Percentiles rank a stretch among this genome's conserved stretches.
Evolutionary conservation across 2,329 filamentous ascomycete species (phyloP).

Genomic region (Chrysoporthe cubensis): DNA sequence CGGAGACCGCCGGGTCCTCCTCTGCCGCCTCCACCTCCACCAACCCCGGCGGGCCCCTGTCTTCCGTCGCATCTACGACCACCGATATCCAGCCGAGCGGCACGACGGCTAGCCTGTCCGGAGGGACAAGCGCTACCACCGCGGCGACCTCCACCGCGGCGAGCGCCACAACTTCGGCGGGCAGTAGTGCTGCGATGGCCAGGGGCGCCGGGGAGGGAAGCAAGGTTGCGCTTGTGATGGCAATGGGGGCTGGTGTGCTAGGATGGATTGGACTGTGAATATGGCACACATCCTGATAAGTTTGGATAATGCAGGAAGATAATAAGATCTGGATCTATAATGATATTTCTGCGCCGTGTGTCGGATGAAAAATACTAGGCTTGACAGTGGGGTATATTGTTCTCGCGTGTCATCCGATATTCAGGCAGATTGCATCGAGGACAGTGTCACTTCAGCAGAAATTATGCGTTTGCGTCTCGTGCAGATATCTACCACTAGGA

Average conservation of each 20-base stretch:
- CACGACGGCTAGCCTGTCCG: constrained; percentile 11
- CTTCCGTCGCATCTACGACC: constrained; percentile 16
- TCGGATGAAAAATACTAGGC: not conserved
- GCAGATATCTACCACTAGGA: no score
- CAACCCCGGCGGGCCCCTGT: constrained; percentile 7
- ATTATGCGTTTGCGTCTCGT: not conserved
- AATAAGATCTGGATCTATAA: not conserved
- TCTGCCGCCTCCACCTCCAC: not conserved
- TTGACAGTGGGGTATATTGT: not conserved
- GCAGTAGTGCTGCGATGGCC: not conserved
- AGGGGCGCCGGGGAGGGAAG: not conserved
- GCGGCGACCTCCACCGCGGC: constrained; percentile 1
- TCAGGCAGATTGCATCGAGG: not conserved
- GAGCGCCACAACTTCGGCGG: constrained; percentile 6
- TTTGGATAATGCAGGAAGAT: not conserved
- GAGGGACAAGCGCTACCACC: not conserved
- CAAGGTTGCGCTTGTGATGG: constrained; percentile 25
- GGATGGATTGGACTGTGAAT: constrained; percentile 20
- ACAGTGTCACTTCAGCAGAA: not conserved
- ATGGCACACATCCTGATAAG: not conserved
- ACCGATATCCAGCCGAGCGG: constrained; percentile 19
- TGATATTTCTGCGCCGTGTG: not conserved
- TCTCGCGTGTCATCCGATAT: not conserved
- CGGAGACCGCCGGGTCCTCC: not conserved
- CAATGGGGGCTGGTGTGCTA: constrained; percentile 22